These are phyloP conservation scores for Bipolaris zeicola DNA, from an alignment of 2,329 filamentous ascomycete species.

Conservation along the genomic window DNA sequence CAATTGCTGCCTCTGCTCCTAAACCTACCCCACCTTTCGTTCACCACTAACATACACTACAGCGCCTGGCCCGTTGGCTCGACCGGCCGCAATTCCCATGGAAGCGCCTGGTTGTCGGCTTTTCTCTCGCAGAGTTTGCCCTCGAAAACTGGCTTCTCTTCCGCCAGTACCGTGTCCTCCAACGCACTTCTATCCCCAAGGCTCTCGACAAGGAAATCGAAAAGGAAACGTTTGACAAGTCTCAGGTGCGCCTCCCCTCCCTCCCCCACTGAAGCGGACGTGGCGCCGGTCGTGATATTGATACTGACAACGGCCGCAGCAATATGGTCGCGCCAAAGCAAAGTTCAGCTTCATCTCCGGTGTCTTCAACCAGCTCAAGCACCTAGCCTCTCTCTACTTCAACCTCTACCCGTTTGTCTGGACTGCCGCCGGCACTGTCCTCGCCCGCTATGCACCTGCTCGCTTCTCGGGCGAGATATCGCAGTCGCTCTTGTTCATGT, in stretches of 20 bases:
- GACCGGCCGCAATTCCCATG: constrained; percentile 94
- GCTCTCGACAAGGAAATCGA: constrained; percentile 88
- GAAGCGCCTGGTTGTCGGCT: constrained; percentile 95
- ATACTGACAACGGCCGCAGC: constrained; percentile 49
- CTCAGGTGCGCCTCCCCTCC: constrained; percentile 59
- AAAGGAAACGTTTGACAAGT: constrained; percentile 90
- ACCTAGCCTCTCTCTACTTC: constrained; percentile 85
- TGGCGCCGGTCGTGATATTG: constrained; percentile 1
- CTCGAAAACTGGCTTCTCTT: constrained; percentile 88
- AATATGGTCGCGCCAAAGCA: constrained; percentile 94
- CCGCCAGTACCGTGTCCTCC: constrained; percentile 87
- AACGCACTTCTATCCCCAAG: constrained; percentile 79
- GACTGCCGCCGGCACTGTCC: constrained; percentile 75
- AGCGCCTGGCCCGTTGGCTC: constrained; percentile 79
- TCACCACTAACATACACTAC: constrained; percentile 16
- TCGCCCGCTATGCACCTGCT: constrained; percentile 74
- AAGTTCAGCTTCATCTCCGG: constrained; percentile 82
- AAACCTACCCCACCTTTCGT: no score
- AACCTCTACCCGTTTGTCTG: constrained; percentile 91
- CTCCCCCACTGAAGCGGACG: neutral
- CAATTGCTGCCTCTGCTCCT: neutral
- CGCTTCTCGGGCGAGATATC: constrained; percentile 90
- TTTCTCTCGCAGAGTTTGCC: constrained; percentile 87
- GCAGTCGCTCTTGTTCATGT: constrained; percentile 90
- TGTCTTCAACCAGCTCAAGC: constrained; percentile 86